Evolutionary conservation across 2,329 filamentous ascomycete species (phyloP).

Genomic region (Penicillium expansum): DNA sequence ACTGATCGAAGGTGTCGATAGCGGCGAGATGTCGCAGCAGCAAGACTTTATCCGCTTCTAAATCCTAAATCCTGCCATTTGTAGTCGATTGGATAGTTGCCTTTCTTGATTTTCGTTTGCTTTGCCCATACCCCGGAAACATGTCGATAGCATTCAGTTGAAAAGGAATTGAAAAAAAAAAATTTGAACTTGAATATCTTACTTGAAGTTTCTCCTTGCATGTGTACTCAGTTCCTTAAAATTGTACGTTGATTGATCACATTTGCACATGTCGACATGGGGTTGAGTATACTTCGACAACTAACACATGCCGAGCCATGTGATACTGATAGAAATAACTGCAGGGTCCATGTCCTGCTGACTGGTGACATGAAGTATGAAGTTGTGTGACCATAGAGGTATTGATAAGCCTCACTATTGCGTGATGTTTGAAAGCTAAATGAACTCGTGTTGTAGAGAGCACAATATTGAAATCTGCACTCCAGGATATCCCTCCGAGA

Average conservation of each 20-base stretch:
- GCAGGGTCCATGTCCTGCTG: slow-evolving; percentile 3
- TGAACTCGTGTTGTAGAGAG: neutral
- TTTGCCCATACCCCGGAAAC: slow-evolving; percentile 13
- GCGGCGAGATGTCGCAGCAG: slow-evolving; percentile 51
- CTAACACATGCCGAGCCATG: neutral
- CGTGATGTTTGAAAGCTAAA: neutral
- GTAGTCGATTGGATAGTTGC: slow-evolving; percentile 11
- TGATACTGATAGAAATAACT: neutral
- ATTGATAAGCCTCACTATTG: slow-evolving; percentile 1
- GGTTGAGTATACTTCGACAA: neutral
- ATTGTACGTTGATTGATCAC: neutral
- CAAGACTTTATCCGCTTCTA: slow-evolving; percentile 54
- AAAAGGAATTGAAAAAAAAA: neutral
- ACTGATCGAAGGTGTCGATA: slow-evolving; percentile 38
- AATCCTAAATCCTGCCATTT: slow-evolving; percentile 1
- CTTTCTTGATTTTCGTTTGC: neutral
- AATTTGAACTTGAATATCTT: neutral
- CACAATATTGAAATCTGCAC: slow-evolving; percentile 1
- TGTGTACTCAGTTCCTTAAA: neutral
- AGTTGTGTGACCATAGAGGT: neutral
- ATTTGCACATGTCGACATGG: neutral
- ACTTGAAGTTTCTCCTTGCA: neutral
- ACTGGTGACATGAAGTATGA: neutral
- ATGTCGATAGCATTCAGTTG: slow-evolving; percentile 3
- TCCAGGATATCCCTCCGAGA: slow-evolving; percentile 3